Base-by-base conservation (phyloP, 2,329 filamentous ascomycete species). In the Colletotrichum sp. region DNA sequence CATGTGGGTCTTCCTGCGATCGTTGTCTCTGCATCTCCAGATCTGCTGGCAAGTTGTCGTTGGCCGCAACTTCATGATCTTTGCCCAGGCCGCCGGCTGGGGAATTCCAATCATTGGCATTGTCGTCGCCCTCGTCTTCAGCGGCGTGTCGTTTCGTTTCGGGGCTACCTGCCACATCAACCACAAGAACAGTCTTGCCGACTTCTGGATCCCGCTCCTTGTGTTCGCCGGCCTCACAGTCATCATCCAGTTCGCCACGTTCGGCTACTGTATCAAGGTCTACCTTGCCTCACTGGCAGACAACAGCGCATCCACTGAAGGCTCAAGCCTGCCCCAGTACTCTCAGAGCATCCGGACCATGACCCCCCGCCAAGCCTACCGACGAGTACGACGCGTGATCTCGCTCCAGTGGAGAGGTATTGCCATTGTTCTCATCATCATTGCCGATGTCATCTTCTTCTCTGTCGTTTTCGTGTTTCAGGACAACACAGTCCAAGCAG, bases 11-110 rank as follows among this genome's bases (percentile, higher is more conserved):
- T 98, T 98, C 83, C 90, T 98, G 76, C 93, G 97, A 78, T 95
- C 96, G 0, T 87, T 99, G 39, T 98, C 96, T 6, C 93, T 99
- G 80, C 97, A 99, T 85, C 92, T 99, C 30, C 97, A 99, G 85
- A 98, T 99, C 78, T 98, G 96, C 88, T 99, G 97, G 97, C 96
- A 99, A 84, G 90, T 98, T 39, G 92, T 96, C 9, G 95, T 98
- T 6, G 97, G 97, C 52, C 91, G 93, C 60, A 94, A 91, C 80
- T 99, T 98, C 85, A 98, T 98, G 92, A 95, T 95, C 88, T 91
- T 92, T 78, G 93, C 96, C 5, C 93, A 98, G 81, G 89, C 90
- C 18, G 87, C 93, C 10, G 97, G 97, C 77, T 98, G 96, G 95
- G 94, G 94, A 21, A 90, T 99, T 62, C 95, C 96, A 3, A 89